A percentile compares a stretch with the other conserved stretches of the same genome.
phyloP scores from a whole-genome alignment of 805 yeast genomes.

The Metschnikowia kunwiensis region DNA sequence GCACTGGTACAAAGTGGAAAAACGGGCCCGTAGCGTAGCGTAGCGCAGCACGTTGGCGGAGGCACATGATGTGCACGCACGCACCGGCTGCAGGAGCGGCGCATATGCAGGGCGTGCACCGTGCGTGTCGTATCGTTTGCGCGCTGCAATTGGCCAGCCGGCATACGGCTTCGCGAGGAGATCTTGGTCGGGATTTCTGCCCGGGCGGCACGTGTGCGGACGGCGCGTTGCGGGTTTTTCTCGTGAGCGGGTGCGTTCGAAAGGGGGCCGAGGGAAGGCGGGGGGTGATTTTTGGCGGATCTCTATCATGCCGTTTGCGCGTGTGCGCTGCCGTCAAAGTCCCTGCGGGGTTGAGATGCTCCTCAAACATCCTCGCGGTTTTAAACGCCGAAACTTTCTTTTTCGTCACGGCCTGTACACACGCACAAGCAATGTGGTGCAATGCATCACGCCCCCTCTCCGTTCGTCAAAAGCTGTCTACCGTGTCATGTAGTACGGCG shows the following conservation, averaged over 20 bases:
- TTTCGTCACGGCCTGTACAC: slow-evolving; percentile 1
- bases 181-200: slow-evolving; percentile 3
- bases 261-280: no score
- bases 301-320: no score
- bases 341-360: no score
- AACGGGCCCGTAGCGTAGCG: slow-evolving; percentile 10
- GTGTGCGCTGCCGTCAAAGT: no score
- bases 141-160: slow-evolving; percentile 10
- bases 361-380: no score
- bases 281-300: no score
- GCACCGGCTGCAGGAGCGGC: slow-evolving; percentile 12
- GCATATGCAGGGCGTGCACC: slow-evolving; percentile 8
- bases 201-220: no score
- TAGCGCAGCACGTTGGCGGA: slow-evolving; percentile 15
- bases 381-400: no score
- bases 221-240: no score
- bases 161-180: slow-evolving; percentile 8
- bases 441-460: slow-evolving; percentile 6
- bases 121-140: slow-evolving; percentile 6
- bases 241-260: no score
- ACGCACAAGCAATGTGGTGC: slow-evolving; percentile 4
- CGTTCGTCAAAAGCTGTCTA: neutral
- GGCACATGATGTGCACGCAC: slow-evolving; percentile 18
- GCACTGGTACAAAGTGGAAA: slow-evolving; percentile 10
- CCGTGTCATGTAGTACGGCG: no score